These are phyloP conservation scores for Selaginella moellendorffii DNA, from an alignment of 75 land plant species.

Conservation along the genomic window DNA sequence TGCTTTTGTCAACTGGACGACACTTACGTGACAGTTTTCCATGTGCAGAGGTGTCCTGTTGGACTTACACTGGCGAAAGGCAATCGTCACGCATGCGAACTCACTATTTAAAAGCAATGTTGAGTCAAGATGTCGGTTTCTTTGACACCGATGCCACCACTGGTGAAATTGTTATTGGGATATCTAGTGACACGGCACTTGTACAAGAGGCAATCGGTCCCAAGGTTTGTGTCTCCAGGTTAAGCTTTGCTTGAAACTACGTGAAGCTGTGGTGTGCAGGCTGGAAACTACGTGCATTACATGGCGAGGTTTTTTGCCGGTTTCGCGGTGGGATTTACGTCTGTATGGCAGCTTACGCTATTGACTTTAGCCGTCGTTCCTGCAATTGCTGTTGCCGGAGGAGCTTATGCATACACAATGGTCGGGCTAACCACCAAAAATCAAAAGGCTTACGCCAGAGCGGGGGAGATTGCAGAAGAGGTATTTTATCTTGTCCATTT, in stretches of 20 bases:
- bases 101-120: slow-evolving; percentile 29
- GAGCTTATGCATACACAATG: slow-evolving; percentile 68
- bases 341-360: slow-evolving; percentile 75
- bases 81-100: slow-evolving; percentile 38
- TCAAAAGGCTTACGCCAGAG: slow-evolving; percentile 78
- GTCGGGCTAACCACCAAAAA: slow-evolving; percentile 88
- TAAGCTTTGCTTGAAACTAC: no score
- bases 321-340: slow-evolving; percentile 71
- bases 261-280: slow-evolving; percentile 28
- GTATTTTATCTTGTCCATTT: slow-evolving; percentile 33
- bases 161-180: slow-evolving; percentile 35
- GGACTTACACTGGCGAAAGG: slow-evolving; percentile 51
- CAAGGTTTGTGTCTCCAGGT: not conserved
- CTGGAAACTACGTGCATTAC: slow-evolving; percentile 89
- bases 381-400: slow-evolving; percentile 84
- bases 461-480: slow-evolving; percentile 85
- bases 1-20: not conserved
- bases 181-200: slow-evolving; percentile 42
- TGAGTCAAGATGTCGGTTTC: slow-evolving; percentile 43
- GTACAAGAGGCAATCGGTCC: slow-evolving; percentile 58
- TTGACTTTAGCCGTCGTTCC: slow-evolving; percentile 88
- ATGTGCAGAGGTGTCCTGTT: slow-evolving; percentile 36
- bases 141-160: slow-evolving; percentile 46
- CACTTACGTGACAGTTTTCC: not conserved
- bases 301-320: slow-evolving; percentile 80